Base-by-base conservation (phyloP, 495 filamentous ascomycete species). In the Daldinia caldariorum region DNA sequence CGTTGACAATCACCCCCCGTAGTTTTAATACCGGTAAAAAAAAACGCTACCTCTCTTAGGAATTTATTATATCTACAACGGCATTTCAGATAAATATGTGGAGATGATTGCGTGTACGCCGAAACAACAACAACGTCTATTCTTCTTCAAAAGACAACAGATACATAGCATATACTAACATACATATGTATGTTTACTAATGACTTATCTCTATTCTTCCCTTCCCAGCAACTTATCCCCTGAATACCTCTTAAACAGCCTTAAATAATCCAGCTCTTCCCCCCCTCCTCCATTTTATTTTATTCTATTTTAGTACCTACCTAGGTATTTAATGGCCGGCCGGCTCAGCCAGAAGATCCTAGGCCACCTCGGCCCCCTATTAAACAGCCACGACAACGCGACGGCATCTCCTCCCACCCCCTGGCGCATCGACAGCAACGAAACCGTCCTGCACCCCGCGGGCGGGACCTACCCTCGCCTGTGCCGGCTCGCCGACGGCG, bases 391-490 rank as follows among this genome's bases (percentile, higher is more conserved):
- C 26, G 38, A 16, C 45, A 37, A 29, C n/a, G 32, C 26, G 3
- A 37, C 53, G 0, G 18, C 29, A 12, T 35, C 66, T 6, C 32
- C 38, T n/a, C 51, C 66, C 54, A 29, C 22, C 35, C 61, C 45
- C 18, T 73, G 70, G 73, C 63, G 53, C 7, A 47, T 75, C 20
- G 66, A 61, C 31, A 49, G 63, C 6, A 71, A 73, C 20, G 50
- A 73, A 57, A 63, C 69, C 6, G 8, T 61, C 32, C 63, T 77
- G n/a, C 61, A 75, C 60, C 58, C 70, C 18, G 43, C 61, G 9
- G 71, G 67, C 26, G 85, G 84, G 13, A 86, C 85, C 0, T 88
- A 88, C 53, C 85, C 84, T 4, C 81, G 86, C 12, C 74, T 84
- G 8, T 83, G 79, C 47, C 75, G 75, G 10, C 81, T 87, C 10